Base-by-base conservation (phyloP, 306 rosid genomes). In the Dryas drummondii region DNA sequence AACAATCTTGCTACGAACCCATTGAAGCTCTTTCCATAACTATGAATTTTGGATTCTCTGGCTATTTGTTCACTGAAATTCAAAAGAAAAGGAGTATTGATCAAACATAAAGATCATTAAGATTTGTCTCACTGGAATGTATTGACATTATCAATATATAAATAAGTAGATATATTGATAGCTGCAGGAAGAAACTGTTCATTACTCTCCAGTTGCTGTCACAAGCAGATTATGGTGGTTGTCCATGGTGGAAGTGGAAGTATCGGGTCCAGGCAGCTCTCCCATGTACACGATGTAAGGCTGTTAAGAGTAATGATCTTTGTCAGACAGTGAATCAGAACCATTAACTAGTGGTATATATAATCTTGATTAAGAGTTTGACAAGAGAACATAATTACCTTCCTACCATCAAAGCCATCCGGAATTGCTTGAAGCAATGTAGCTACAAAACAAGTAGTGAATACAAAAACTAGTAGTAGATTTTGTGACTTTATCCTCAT, bases 261-360 rank as follows among this genome's bases (percentile, higher is more conserved):
- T 22, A 22, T 22, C 74, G 12, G 76, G 51, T 49, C 14, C 66
- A 0, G 84, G 93, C 61, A 85, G 26, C 54, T 85, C 88, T 68
- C 96, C 94, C 97, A 89, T 91, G 83, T 93, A 91, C 37, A 93
- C 90, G 70, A 93, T 91, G 77, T 89, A 91, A 3, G 96, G 83
- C 98, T 91, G 87, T 82, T 46, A 37, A 55, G 6, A 45, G 32
- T 45, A 53, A 67, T 22, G 1, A 32, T 32, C 37, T 32, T 22
- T 32, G 58, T 2, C 6, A 53, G 16, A 52, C 9, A 3, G 56
- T 6, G 2, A 15, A 48, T 40, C 7, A 46, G 8, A 11, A 41
- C 16, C n/a, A 40, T 9, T 17, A 57, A 9, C 15, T 57, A 57
- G 15, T 8, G 4, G 6, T 0, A 16, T 19, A 19, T 46, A 22